Base-by-base conservation (phyloP, 192 early-diverging fungal species). In the Linnemannia elongata region DNA sequence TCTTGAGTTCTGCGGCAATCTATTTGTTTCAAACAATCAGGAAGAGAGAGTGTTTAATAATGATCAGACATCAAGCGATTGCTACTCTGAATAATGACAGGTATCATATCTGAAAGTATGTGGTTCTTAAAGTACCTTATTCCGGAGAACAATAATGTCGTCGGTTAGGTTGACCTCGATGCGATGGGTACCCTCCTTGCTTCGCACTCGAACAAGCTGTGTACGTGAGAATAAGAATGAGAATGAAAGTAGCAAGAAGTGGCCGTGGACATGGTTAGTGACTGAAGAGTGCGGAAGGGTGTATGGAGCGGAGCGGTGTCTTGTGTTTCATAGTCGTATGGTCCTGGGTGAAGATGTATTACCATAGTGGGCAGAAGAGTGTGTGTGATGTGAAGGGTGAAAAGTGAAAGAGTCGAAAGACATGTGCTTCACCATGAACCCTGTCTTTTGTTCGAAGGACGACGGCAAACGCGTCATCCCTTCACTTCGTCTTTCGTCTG, bases 121-220 rank as follows among this genome's bases (percentile, higher is more conserved):
- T 18, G 18, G 3, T 45, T 45, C n/a, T 27, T 60, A 24, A 24
- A 30, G 39, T 88, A 96, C 94, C 91, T 95, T 94, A 12, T 90
- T 72, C 38, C 77, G 86, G 18, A 96, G 88, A 12, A 82, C 71
- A 3, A 69, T 57, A 69, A 95, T 82, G 55, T 89, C 90, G 27
- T 94, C 93, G 15, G 76, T 75, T 3, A 91, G 89, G 45, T 95
- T 91, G 45, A 93, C 85, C 22, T 94, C 90, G 8, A 97, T 83
- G 38, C 96, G 89, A 75, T 83, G 71, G 77, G 94, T 95, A 30
- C 95, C 96, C 24, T 94, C 94, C 60, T 94, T 93, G 35, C 92
- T 90, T 55, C 95, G 92, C 75, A 96, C 81, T 75, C 96, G 92
- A 39, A 97, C 90, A 49, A 95, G 89, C 94, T 94, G 72, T 20